A percentile compares a stretch with the other conserved stretches of the same genome.
Conservation (phyloP, 768 basidiomycete species). For the Amanita pallidorosea region DNA sequence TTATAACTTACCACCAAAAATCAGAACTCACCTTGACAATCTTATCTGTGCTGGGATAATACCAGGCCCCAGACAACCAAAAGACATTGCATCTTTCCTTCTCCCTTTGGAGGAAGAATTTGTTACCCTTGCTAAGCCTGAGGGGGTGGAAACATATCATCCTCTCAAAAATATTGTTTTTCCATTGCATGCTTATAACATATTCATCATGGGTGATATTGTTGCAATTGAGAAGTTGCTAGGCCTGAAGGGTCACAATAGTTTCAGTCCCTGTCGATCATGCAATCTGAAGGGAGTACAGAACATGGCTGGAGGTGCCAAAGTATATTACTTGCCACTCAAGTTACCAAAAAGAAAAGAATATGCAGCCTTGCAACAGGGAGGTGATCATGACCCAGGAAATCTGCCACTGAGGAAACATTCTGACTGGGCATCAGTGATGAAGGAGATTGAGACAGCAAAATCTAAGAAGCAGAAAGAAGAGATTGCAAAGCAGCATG, state of each 20-base stretch:
- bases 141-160: not conserved
- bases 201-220: slow-evolving; percentile 15
- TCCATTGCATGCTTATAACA: slow-evolving; percentile 8
- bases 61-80: too few species aligned
- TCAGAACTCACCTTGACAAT: too few species aligned
- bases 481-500: not conserved
- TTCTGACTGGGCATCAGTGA: not conserved
- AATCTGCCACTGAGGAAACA: not conserved
- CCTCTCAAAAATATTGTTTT: not conserved
- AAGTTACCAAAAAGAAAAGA: not conserved
- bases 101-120: too few species aligned
- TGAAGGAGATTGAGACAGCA: not conserved
- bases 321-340: not conserved
- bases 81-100: too few species aligned
- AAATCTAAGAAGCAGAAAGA: not conserved
- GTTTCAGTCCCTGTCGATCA: slow-evolving; percentile 12
- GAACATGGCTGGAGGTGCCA: not conserved
- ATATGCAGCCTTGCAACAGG: not conserved
- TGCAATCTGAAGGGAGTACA: not conserved
- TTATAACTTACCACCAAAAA: too few species aligned
- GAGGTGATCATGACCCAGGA: not conserved
- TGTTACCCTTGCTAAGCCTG: too few species aligned
- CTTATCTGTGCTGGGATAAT: too few species aligned
- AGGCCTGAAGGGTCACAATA: slow-evolving; percentile 24
- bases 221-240: slow-evolving; percentile 14